Conservation (phyloP, 495 filamentous ascomycete genomes). For the Penicillium paradoxum region DNA sequence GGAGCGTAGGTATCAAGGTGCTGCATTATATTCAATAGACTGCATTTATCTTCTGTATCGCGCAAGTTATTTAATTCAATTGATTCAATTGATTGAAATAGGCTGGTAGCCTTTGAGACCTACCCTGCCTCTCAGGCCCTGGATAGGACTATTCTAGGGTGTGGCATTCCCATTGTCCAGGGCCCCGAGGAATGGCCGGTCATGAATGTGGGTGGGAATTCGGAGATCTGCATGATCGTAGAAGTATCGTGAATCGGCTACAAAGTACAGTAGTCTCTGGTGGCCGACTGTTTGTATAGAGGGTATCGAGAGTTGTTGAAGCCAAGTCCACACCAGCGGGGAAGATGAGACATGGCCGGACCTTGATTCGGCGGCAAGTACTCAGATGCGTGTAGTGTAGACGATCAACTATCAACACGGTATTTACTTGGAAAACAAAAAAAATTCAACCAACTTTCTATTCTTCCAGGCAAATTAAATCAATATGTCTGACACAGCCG, state of each 20-base stretch:
- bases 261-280: too few relatives aligned
- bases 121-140: not conserved
- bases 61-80: not conserved
- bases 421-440: not conserved
- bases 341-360: not conserved
- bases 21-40: not conserved
- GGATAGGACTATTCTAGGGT: conserved; percentile 9
- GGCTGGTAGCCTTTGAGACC: not conserved
- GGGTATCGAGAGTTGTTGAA: not conserved
- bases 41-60: not conserved
- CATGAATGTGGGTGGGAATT: conserved; percentile 25
- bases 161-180: conserved; percentile 18
- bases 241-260: not conserved
- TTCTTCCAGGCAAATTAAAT: not conserved
- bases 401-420: not conserved
- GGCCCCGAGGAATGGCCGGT: conserved; percentile 20
- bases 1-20: not conserved
- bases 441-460: too few relatives aligned
- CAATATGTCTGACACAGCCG: conserved; percentile 7
- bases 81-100: not conserved
- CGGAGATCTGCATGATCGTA: conserved; percentile 9
- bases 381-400: too few relatives aligned
- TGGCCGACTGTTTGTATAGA: too few relatives aligned
- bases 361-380: too few relatives aligned
- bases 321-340: not conserved